Percentiles rank a stretch among this genome's conserved stretches.
Evolutionary conservation across 1,284 basidiomycete species (phyloP).

Genomic region (Boletus mariae): DNA sequence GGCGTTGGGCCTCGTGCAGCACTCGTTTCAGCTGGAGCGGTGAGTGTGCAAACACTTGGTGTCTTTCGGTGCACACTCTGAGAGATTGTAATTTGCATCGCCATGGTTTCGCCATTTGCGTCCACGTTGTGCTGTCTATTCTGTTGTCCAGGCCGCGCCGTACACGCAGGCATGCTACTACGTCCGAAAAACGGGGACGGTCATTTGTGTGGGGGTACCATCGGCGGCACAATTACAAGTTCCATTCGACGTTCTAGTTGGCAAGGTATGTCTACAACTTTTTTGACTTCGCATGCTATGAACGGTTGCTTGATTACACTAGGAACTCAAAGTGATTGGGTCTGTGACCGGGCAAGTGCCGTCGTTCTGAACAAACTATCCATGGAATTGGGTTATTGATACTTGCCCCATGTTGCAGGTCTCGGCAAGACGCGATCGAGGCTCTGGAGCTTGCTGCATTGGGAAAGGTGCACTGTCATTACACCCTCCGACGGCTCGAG

Average conservation of each 20-base stretch:
- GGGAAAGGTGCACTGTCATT: conserved; percentile 56
- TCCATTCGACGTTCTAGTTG: conserved; percentile 57
- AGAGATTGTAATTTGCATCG: neutral
- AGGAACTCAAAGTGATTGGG: conserved; percentile 56
- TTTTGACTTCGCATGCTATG: neutral
- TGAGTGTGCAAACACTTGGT: conserved; percentile 19
- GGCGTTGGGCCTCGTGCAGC: conserved; percentile 68
- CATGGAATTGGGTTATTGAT: neutral
- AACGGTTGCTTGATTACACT: neutral
- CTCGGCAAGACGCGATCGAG: conserved; percentile 62
- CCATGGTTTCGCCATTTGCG: neutral
- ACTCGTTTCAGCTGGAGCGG: conserved; percentile 49
- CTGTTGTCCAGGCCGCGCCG: conserved; percentile 39
- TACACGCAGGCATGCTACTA: conserved; percentile 67
- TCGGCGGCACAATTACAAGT: conserved; percentile 37
- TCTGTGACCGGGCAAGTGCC: conserved; percentile 52
- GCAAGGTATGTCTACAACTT: conserved; percentile 38
- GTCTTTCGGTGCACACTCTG: neutral
- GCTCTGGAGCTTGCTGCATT: conserved; percentile 60
- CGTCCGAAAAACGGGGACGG: conserved; percentile 50
- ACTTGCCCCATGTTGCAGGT: conserved; percentile 30
- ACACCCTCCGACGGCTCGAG: conserved; percentile 44
- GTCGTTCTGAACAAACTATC: neutral
- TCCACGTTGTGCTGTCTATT: neutral
- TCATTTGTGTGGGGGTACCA: conserved; percentile 62